Evolutionary conservation across 345 rosid genomes (phyloP).

Genomic region (Erodium maritimum): DNA sequence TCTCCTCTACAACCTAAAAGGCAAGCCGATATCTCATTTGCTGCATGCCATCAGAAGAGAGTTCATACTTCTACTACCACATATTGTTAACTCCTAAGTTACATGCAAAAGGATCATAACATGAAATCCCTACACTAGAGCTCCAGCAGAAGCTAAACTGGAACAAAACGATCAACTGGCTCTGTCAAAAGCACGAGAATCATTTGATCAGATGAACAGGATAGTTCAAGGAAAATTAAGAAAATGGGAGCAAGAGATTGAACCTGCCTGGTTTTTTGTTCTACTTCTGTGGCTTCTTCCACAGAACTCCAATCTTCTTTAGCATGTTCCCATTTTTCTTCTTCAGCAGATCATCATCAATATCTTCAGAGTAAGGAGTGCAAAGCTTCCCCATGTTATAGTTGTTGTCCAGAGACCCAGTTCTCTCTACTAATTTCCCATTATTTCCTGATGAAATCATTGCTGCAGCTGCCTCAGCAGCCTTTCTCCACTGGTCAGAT

Average conservation of each 20-base stretch:
- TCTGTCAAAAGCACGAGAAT: not conserved
- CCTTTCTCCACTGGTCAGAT: conserved; percentile 97
- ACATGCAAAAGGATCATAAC: too few relatives aligned
- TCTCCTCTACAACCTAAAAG: too few relatives aligned
- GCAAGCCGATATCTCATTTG: too few relatives aligned
- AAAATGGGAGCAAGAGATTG: not conserved
- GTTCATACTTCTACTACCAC: too few relatives aligned
- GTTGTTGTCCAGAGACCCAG: conserved; percentile 43
- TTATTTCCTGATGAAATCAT: conserved; percentile 67
- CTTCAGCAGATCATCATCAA: conserved; percentile 82
- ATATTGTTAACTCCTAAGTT: too few relatives aligned
- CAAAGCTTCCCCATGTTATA: conserved; percentile 27
- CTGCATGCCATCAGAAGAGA: too few relatives aligned
- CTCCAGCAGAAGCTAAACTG: not conserved
- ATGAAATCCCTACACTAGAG: not conserved
- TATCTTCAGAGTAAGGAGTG: conserved; percentile 66
- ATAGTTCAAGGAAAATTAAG: not conserved
- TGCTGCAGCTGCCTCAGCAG: conserved; percentile 90
- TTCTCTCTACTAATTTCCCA: conserved; percentile 50
- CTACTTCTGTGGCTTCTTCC: conserved; percentile 82
- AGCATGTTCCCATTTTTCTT: conserved; percentile 87
- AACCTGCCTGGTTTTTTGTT: not conserved
- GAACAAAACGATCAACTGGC: not conserved
- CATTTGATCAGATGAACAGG: not conserved
- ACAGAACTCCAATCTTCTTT: conserved; percentile 76